Conservation (phyloP, 208 protist genomes). For the Novymonas esmeraldas region DNA sequence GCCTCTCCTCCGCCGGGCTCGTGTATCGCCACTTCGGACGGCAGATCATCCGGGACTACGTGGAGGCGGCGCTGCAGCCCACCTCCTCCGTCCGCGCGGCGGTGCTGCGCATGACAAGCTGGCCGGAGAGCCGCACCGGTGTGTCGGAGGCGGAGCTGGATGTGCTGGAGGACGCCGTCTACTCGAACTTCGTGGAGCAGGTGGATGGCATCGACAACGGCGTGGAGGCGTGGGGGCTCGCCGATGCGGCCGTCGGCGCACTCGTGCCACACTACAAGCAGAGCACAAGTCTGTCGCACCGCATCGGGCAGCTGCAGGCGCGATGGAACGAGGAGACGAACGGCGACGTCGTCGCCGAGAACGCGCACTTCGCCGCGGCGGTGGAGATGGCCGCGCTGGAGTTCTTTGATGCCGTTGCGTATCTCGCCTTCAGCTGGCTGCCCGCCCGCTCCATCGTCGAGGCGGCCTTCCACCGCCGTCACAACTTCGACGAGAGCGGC, state of each 20-base stretch:
- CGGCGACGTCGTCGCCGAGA: conserved; percentile 43
- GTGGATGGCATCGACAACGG: conserved; percentile 96
- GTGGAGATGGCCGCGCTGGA: conserved; percentile 83
- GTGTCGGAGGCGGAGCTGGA: conserved; percentile 59
- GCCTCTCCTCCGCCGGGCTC: conserved; percentile 92
- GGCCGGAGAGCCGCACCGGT: conserved; percentile 28
- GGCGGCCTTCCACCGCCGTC: conserved; percentile 58
- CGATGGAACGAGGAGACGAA: conserved; percentile 90
- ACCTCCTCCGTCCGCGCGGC: conserved; percentile 32
- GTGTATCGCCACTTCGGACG: conserved; percentile 96
- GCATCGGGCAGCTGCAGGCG: conserved; percentile 85
- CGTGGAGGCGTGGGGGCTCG: conserved; percentile 72
- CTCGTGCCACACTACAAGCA: conserved; percentile 80
- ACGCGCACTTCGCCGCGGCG: conserved; percentile 83
- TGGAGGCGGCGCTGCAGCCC: conserved; percentile 44
- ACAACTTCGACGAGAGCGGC: conserved; percentile 63
- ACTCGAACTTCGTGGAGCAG: conserved; percentile 91
- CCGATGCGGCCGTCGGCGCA: conserved; percentile 22
- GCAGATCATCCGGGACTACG: conserved; percentile 84
- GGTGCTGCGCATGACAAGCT: conserved; percentile 50
- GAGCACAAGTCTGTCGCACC: conserved; percentile 70
- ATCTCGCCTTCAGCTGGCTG: conserved; percentile 89
- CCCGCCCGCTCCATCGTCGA: conserved; percentile 89
- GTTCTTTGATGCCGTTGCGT: conserved; percentile 88
- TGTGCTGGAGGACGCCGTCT: conserved; percentile 83